Evolutionary conservation across 2,329 filamentous ascomycete genomes (phyloP).

Genomic region (Ascochyta koolunga): DNA sequence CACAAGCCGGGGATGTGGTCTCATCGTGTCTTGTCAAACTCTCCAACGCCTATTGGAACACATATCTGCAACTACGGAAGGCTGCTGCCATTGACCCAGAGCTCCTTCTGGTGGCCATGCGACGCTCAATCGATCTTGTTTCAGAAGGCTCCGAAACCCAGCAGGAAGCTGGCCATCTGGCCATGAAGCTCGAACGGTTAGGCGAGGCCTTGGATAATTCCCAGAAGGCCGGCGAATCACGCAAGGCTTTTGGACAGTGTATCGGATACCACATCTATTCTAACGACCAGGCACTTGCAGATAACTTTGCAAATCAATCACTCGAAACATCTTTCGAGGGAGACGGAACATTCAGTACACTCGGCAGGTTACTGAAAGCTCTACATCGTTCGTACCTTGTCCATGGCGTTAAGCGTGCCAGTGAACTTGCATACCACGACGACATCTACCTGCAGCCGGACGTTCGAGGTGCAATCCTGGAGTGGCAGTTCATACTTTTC

Average conservation of each 20-base stretch:
- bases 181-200: constrained; percentile 70
- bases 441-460: constrained; percentile 32
- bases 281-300: constrained; percentile 61
- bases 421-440: constrained; percentile 55
- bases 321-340: constrained; percentile 61
- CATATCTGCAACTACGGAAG: constrained; percentile 60
- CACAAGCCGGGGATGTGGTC: constrained; percentile 20
- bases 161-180: constrained; percentile 64
- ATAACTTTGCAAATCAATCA: constrained; percentile 57
- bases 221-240: constrained; percentile 63
- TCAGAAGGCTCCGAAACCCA: constrained; percentile 61
- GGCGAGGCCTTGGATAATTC: constrained; percentile 64
- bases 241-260: constrained; percentile 65
- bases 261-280: constrained; percentile 66
- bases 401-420: constrained; percentile 54
- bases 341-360: constrained; percentile 56
- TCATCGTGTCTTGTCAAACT: constrained; percentile 62
- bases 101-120: constrained; percentile 62
- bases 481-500: constrained; percentile 50
- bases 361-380: constrained; percentile 65
- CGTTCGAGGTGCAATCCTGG: constrained; percentile 49
- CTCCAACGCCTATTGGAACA: constrained; percentile 74
- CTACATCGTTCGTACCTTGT: constrained; percentile 61
- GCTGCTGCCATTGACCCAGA: constrained; percentile 52
- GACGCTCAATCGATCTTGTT: constrained; percentile 68